Evolutionary conservation across 306 rosid genomes (phyloP), one percentile per base, ranked within the genome.

Genomic region (Sphenostylis stenocarpa): DNA sequence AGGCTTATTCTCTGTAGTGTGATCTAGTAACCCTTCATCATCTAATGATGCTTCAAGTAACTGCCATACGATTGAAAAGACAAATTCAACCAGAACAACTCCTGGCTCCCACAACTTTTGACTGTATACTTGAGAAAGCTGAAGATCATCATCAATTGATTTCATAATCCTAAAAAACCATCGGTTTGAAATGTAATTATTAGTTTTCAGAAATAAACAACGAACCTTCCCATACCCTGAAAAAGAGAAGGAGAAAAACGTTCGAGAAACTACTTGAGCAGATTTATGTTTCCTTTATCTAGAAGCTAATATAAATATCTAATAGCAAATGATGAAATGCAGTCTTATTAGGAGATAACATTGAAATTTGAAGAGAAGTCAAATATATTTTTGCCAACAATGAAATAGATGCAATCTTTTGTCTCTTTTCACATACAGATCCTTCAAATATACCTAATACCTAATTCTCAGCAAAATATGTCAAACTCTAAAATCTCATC

Each of bases 41-140:
- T 94, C 93, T 64, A 94, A 82, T 80, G 93, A 85, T 82, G 97
- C 98, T 72, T 92, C 98, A 74, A 94, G 91, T 69, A 94, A 87
- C 82, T 88, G 96, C 89, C 89, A 85, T 28, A 90, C 85, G 79
- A 89, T 81, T 51, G 98, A 84, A 84, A 95, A 90, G 75, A 92
- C 77, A 84, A 92, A 92, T 55, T 85, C 93, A 72, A 95, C 97
- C 70, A 95, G 87, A 81, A 90, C 73, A 80, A 87, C 72, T 76
- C 97, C 98, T 6, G 90, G 89, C 67, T 92, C 98, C 84, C 87
- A 44, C 76, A 61, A 85, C 82, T 85, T 83, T 62, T 81, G 81
- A 68, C 87, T 85, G 72, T 82, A 90, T 68, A 77, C 65, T 84
- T 86, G 89, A 52, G 95, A 88, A 83, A 95, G 93, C 80, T 86